Evolutionary conservation across 192 early-diverging fungal genomes (phyloP).

Genomic region (Backusella liffmaniae): DNA sequence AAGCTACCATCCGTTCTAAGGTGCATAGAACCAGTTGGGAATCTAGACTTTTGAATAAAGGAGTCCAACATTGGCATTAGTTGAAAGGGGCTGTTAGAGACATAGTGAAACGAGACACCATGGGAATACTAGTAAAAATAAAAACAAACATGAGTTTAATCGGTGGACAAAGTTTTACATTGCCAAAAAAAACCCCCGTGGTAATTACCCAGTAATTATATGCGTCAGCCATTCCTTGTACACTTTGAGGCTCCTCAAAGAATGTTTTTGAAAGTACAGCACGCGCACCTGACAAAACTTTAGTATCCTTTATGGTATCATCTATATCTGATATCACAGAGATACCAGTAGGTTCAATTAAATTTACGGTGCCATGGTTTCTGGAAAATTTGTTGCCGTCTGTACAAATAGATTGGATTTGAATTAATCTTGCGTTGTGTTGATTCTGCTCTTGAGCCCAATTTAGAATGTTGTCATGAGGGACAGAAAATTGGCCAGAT

Average conservation of each 20-base stretch:
- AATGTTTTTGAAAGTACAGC: conserved; percentile 63
- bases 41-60: conserved; percentile 63
- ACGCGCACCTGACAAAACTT: conserved; percentile 65
- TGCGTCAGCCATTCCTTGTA: conserved; percentile 48
- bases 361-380: conserved; percentile 40
- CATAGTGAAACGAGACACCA: conserved; percentile 79
- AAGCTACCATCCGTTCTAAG: conserved; percentile 62
- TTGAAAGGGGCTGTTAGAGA: conserved; percentile 84
- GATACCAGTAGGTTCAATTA: conserved; percentile 68
- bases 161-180: background rate
- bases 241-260: conserved; percentile 46
- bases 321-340: conserved; percentile 87
- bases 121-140: conserved; percentile 46
- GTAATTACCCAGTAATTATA: conserved; percentile 46
- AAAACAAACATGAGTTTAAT: conserved; percentile 7
- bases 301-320: conserved; percentile 90
- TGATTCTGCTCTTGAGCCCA: conserved; percentile 37
- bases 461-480: conserved; percentile 19
- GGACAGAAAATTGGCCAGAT: conserved; percentile 42
- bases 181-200: background rate
- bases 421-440: conserved; percentile 16
- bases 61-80: conserved; percentile 64
- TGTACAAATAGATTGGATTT: conserved; percentile 18
- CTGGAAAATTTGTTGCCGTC: conserved; percentile 31
- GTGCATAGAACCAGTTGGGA: conserved; percentile 77